Percentiles rank a stretch among this genome's conserved stretches.
Evolutionary conservation across 2,329 filamentous ascomycete species (phyloP).

Genomic region (Penicillium aurantiogriseum): DNA sequence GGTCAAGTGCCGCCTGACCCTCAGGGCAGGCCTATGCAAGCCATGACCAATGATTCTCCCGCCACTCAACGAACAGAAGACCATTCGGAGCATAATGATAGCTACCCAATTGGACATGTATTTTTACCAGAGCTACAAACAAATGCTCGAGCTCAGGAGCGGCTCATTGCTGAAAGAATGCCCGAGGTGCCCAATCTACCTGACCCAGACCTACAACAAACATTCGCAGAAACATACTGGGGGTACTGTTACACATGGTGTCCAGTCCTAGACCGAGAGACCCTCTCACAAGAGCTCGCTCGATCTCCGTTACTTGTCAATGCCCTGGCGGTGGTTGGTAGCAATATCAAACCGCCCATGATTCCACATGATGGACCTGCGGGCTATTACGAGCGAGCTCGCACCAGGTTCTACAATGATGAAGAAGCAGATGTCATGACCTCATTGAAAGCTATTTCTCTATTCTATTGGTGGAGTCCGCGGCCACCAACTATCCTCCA

Average conservation of each 20-base stretch:
- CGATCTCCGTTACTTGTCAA: conserved; percentile 19
- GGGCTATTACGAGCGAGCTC: conserved; percentile 43
- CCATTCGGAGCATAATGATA: conserved; percentile 15
- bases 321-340: conserved; percentile 43
- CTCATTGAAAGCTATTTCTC: conserved; percentile 37
- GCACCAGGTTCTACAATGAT: conserved; percentile 44
- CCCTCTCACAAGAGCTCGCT: conserved; percentile 31
- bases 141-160: conserved; percentile 16
- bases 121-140: conserved; percentile 17
- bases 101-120: conserved; percentile 13
- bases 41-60: conserved; percentile 5
- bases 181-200: conserved; percentile 7
- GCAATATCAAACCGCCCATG: conserved; percentile 45
- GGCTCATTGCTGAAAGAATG: conserved; percentile 12
- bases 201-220: conserved; percentile 37
- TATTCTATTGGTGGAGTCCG: conserved; percentile 50
- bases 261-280: conserved; percentile 40
- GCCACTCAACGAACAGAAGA: conserved; percentile 12
- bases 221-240: conserved; percentile 45
- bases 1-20: not conserved
- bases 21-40: not conserved
- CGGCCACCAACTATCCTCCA: conserved; percentile 38
- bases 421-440: conserved; percentile 41
- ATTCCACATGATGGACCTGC: conserved; percentile 41
- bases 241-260: conserved; percentile 48